Base-by-base conservation (phyloP, 139 green algal species). In the Tetradesmus lagerheimii region DNA sequence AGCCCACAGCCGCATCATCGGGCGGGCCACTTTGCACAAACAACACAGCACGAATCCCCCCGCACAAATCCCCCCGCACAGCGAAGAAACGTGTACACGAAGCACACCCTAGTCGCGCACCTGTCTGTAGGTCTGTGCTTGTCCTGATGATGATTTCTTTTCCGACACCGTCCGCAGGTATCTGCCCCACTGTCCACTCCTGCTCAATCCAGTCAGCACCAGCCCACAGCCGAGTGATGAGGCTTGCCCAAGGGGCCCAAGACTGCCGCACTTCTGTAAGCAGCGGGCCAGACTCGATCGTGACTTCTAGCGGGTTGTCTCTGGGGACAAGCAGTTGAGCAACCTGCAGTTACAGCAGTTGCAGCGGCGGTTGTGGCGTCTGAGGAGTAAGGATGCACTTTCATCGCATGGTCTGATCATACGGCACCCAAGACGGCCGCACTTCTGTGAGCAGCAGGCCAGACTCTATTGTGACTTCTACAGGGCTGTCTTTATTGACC, bases 101-200 rank as follows among this genome's bases (percentile, higher is more conserved):
- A 79, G 66, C 66, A 35, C n/a, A 50, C 27, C 67, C 15, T 27
- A 34, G n/a, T n/a, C n/a, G n/a, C 75, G 4, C 18, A 93, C 92
- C 92, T 89, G 92, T 89, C 38, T 77, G 29, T 8, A 95, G 83
- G 16, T 71, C 67, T 34, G 88, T 92, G 80, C 15, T 77, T 34
- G 90, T 89, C 15, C 82, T 67, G n/a, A 94, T 20, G 18, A 93
- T 90, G 34, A 93, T 85, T 89, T 97, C 95, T 81, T 92, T 91
- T 43, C 95, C 95, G 15, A 94, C 50, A 18, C 50, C 93, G 38
- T 97, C 95, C 27, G 92, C 41, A 39, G 95, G 95, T 45, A 98
- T 92, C 37, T 95, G 95, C 5, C 96, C 95, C 41, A 95, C 93
- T 0, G 94, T 97, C 96, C 96, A 98, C 86, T 97, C 94, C 41